Evolutionary conservation across 352 stramenopile species (phyloP), one percentile per base, ranked within the genome.

Genomic region (Phytophthora tentaculata): DNA sequence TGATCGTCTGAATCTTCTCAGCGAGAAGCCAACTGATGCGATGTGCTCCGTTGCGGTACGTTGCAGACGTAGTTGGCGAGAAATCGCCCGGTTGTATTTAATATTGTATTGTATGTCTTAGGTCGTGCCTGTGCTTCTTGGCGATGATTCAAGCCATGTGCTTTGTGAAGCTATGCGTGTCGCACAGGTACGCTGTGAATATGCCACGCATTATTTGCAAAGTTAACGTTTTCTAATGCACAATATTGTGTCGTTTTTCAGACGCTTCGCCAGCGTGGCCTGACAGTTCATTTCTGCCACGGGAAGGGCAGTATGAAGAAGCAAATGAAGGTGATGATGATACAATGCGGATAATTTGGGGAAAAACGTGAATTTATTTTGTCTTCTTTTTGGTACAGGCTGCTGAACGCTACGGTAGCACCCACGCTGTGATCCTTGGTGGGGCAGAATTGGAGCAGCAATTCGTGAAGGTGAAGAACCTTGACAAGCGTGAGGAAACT

Each of bases 221-320:
- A 28, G 49, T 16, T 16, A 41, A n/a, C 20, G n/a, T 22, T 37
- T 59, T 56, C 48, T 55, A 12, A 56, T 24, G 8, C 26, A 23
- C 24, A 20, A 26, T 37, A 43, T 28, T 51, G 35, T 67, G 28
- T 61, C 28, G 32, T 51, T 5, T 51, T 23, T 55, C 51, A 90
- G 81, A 64, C 43, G 5, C 77, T 96, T 49, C 84, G 89, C 20
- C 68, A 81, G 32, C 71, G 72, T 62, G 86, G 81, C 1, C 65
- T 91, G 35, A 80, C 58, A 0, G 87, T 96, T n/a, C 89, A 96
- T 68, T 92, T 95, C 59, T 93, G 86, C 44, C 87, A 96, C 45
- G 86, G 80, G 19, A 74, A 69, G 23, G 83, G 83, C 16, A 93
- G 84, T 48, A 84, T 96, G 64, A 96, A 96, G 60, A 96, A 96